Percentiles rank a stretch among this genome's conserved stretches.
Conservation (phyloP, 2,329 filamentous ascomycete species). For the Paracoccidioides brasiliensis region DNA sequence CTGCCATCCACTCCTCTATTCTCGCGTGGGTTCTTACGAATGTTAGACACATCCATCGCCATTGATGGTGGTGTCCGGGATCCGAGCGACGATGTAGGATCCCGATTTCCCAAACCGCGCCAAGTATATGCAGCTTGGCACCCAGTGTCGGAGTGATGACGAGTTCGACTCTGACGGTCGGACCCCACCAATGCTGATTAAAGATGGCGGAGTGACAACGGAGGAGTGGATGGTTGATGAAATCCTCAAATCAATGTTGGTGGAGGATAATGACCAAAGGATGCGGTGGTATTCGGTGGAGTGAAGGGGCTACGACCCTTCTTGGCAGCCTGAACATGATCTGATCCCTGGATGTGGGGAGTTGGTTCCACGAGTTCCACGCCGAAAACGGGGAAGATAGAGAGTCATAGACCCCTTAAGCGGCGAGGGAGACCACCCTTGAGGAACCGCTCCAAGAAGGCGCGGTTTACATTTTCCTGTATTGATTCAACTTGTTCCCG, state of each 20-base stretch:
- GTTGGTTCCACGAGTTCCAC: neutral
- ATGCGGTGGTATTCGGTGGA: neutral
- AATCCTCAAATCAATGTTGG: neutral
- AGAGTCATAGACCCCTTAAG: neutral
- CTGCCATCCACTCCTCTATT: neutral
- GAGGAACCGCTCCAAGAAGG: neutral
- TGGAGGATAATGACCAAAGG: neutral
- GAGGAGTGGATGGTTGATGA: neutral
- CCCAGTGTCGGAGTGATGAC: neutral
- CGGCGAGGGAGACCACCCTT: neutral
- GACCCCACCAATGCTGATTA: neutral
- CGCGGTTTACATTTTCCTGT: neutral
- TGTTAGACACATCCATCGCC: neutral
- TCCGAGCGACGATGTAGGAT: neutral
- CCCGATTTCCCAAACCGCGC: neutral
- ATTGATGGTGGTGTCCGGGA: neutral
- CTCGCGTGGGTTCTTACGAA: neutral
- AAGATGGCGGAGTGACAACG: neutral
- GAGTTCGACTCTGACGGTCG: neutral
- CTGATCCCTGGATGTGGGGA: neutral
- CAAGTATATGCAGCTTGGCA: neutral
- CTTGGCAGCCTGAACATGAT: neutral
- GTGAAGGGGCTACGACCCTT: neutral
- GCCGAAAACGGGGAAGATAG: neutral
- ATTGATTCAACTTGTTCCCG: neutral